Evolutionary conservation across 768 basidiomycete genomes (phyloP).

Genomic region (Tricholoma furcatifolium): DNA sequence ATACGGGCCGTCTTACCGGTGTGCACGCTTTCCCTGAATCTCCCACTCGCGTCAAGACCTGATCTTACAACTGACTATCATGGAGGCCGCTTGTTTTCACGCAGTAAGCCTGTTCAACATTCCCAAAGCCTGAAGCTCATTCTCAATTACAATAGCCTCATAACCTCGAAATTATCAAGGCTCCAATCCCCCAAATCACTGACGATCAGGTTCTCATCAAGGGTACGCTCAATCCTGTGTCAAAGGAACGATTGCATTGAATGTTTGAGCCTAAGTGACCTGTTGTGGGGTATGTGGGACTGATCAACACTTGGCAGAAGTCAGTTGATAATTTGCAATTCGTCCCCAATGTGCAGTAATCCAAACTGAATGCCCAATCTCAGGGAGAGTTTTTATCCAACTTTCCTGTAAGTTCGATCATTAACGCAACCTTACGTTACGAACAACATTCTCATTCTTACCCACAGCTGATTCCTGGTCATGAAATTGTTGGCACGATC

Average conservation of each 20-base stretch:
- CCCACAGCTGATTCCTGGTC: conserved; percentile 41
- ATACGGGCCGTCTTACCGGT: not conserved
- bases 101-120: conserved; percentile 36
- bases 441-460: not conserved
- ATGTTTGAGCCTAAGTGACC: conserved; percentile 22
- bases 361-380: too few species aligned
- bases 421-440: not conserved
- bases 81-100: conserved; percentile 77
- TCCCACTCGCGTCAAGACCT: not conserved
- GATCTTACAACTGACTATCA: conserved; percentile 31
- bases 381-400: conserved; percentile 68
- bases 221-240: conserved; percentile 31
- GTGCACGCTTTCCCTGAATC: not conserved
- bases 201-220: conserved; percentile 61
- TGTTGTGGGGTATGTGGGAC: conserved; percentile 63
- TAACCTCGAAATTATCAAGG: conserved; percentile 50
- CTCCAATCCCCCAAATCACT: conserved; percentile 49
- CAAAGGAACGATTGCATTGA: not conserved
- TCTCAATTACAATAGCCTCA: conserved; percentile 32
- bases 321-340: conserved; percentile 32
- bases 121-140: not conserved
- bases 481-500: conserved; percentile 32
- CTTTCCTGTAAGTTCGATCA: conserved; percentile 50
- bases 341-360: too few species aligned
- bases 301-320: conserved; percentile 47